Percentiles rank a stretch among this genome's conserved stretches.
Evolutionary conservation across 371 early-diverging fungal species (phyloP).

Genomic region (Syncephalastrum racemosum): DNA sequence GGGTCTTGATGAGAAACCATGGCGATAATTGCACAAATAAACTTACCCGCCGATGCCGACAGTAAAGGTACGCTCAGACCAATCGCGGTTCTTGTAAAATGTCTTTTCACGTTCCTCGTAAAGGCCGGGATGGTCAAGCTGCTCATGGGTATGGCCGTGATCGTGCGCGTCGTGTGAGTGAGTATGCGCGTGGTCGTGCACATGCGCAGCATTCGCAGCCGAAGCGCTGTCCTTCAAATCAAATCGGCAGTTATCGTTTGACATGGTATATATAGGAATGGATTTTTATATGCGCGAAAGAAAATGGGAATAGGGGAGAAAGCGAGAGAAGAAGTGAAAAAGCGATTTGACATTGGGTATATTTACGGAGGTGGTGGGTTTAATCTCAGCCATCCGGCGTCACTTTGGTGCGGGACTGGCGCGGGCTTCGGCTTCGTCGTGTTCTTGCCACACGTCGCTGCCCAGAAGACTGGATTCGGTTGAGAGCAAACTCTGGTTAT

Average conservation of each 20-base stretch:
- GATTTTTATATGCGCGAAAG: not conserved
- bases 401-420: no score
- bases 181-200: conserved; percentile 36
- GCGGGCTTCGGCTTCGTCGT: no score
- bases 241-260: conserved; percentile 32
- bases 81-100: conserved; percentile 73
- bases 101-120: conserved; percentile 80
- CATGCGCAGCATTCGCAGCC: conserved; percentile 20
- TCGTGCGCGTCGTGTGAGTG: conserved; percentile 41
- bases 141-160: conserved; percentile 79
- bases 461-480: no score
- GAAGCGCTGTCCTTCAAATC: conserved; percentile 24
- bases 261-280: conserved; percentile 11
- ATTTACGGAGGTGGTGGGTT: no score
- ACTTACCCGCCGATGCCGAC: conserved; percentile 92
- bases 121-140: conserved; percentile 83
- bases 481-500: no score
- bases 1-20: not conserved
- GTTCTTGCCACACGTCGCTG: no score
- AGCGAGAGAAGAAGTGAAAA: conserved; percentile 5
- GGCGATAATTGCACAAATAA: no score
- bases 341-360: not conserved
- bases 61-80: conserved; percentile 91
- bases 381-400: no score
- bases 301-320: conserved; percentile 10